phyloP scores from a whole-genome alignment of 306 rosid genomes.

The Styphnolobium japonicum region DNA sequence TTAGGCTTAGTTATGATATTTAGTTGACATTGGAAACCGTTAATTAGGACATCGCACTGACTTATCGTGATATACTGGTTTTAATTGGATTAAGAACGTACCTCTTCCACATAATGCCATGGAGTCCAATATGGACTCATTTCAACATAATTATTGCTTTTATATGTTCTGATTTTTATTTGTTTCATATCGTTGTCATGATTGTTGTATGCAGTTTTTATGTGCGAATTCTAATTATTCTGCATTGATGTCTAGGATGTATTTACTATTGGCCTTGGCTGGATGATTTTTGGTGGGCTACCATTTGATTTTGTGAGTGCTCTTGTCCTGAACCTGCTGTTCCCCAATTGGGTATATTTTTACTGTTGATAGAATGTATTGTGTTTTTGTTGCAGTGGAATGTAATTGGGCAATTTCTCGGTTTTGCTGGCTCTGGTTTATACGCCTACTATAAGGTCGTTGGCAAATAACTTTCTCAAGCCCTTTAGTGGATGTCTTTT shows the following conservation, averaged over 20 bases:
- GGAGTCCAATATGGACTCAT: background rate
- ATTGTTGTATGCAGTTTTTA: background rate
- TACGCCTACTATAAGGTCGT: constrained; percentile 83
- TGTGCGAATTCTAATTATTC: constrained; percentile 8
- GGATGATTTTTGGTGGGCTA: constrained; percentile 91
- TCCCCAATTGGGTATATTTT: background rate
- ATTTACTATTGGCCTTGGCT: constrained; percentile 88
- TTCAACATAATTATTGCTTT: background rate
- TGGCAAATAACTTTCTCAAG: constrained; percentile 53
- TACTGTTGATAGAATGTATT: background rate
- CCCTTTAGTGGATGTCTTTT: constrained; percentile 13
- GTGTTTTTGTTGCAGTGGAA: constrained; percentile 63
- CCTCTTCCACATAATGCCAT: background rate
- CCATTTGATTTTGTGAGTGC: constrained; percentile 58
- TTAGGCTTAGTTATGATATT: background rate
- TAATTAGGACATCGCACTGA: background rate
- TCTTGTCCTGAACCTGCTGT: background rate
- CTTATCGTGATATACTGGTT: background rate
- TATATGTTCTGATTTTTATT: background rate
- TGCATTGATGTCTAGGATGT: constrained; percentile 55
- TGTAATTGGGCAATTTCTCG: constrained; percentile 72
- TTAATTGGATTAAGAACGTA: background rate
- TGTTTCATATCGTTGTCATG: background rate
- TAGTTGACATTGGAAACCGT: background rate
- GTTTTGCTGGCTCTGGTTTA: constrained; percentile 81